These are phyloP conservation scores for Trichoderma parareesei DNA, from an alignment of 495 filamentous ascomycete genomes.

Conservation along the genomic window DNA sequence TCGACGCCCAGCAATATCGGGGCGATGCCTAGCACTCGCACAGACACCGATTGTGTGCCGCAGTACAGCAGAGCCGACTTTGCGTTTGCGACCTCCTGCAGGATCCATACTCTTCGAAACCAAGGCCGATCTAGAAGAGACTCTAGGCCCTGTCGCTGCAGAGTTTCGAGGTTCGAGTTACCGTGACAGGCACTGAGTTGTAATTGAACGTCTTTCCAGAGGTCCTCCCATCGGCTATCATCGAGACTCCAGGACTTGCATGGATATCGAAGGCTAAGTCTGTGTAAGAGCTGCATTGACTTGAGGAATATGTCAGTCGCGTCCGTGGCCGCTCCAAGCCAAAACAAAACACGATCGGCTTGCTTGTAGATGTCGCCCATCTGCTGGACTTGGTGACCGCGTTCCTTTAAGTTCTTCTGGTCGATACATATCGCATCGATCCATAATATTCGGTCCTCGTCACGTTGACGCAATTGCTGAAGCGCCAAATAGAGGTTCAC, in stretches of 20 bases:
- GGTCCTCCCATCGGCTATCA: not conserved
- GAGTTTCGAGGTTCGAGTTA: not conserved
- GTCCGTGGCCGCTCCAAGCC: not conserved
- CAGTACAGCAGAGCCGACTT: not conserved
- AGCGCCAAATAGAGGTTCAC: not conserved
- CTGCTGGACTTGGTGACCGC: not conserved
- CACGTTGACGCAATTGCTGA: not conserved
- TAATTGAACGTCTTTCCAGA: not conserved
- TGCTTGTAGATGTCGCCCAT: not conserved
- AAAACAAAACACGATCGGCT: not conserved
- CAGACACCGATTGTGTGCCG: not conserved
- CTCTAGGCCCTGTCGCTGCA: not conserved
- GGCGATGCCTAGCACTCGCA: not conserved
- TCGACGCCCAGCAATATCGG: not conserved
- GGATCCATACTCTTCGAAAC: slow-evolving; percentile 37
- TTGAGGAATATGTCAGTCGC: not conserved
- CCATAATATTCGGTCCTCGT: not conserved
- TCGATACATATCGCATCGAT: slow-evolving; percentile 1
- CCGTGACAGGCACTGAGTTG: too few relatives aligned
- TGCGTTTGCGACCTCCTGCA: slow-evolving; percentile 15
- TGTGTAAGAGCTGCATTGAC: not conserved
- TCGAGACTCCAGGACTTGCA: not conserved
- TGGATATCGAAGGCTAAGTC: not conserved
- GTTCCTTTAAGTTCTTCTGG: not conserved
- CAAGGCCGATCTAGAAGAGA: not conserved